phyloP scores from a whole-genome alignment of 192 early-diverging fungal genomes.

The Gigaspora rosea region DNA sequence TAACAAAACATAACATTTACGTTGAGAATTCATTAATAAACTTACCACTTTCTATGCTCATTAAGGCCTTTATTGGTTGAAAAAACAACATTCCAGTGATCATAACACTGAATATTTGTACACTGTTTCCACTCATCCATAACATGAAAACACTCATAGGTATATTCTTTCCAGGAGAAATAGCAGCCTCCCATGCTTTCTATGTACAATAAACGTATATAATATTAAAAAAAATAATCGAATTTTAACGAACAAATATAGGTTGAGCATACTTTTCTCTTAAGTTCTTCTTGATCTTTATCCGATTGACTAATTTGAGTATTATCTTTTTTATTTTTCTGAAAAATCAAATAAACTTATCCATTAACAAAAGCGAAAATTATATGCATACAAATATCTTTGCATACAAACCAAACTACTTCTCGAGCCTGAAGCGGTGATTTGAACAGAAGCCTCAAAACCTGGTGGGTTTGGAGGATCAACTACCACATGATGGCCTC shows the following conservation, averaged over 20 bases:
- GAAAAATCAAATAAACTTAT: neutral
- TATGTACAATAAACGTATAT: constrained; percentile 36
- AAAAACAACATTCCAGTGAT: constrained; percentile 96
- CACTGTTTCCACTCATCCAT: constrained; percentile 96
- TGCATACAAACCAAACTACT: constrained; percentile 17
- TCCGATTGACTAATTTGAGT: neutral
- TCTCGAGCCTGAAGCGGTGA: neutral
- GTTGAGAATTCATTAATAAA: no score
- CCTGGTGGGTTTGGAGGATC: constrained; percentile 23
- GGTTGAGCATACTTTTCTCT: constrained; percentile 10
- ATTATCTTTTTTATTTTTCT: constrained; percentile 22
- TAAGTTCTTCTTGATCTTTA: constrained; percentile 26
- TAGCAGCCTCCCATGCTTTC: constrained; percentile 97
- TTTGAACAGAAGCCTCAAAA: neutral
- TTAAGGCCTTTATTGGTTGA: constrained; percentile 77
- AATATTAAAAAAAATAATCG: neutral
- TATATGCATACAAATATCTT: neutral
- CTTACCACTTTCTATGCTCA: constrained; percentile 67
- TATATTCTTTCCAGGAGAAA: constrained; percentile 85
- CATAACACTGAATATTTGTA: constrained; percentile 96
- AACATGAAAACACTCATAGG: constrained; percentile 99
- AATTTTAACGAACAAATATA: neutral
- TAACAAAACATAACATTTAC: no score
- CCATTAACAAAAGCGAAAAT: neutral
- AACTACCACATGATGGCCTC: neutral